Evolutionary conservation across 441 rosid species (phyloP), one percentile per base, ranked within the genome.

Genomic region (Cnidoscolus chayamansa): DNA sequence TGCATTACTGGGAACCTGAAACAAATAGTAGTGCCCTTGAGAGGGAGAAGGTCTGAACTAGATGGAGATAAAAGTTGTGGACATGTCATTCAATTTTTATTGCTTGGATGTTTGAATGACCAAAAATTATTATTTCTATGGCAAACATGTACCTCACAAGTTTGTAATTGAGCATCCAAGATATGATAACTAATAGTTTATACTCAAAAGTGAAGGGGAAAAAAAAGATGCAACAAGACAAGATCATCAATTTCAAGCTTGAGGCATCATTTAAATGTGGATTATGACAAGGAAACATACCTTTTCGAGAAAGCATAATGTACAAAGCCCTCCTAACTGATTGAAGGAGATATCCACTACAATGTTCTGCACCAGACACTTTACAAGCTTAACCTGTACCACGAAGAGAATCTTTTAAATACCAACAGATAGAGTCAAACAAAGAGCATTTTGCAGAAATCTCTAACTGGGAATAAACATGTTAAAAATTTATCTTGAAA

Each of bases 271-370:
- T 59, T 12, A 30, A 17, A 59, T 30, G 31, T 19, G 13, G 40
- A 30, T 2, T 59, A 20, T 59, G 6, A 59, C 63, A 59, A 13
- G 16, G 63, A 25, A 25, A 55, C 37, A 6, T 88, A 93, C 97
- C 96, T 91, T 45, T 84, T 91, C 96, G 57, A 93, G 96, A 85
- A 93, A 93, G 83, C 94, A 93, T 67, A 91, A 77, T 20, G 98
- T 91, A 76, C 86, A 87, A 50, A 93, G 81, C 37, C 97, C 98
- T 78, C 98, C 96, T 72, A 93, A 78, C 83, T 91, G 98, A 79
- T 91, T 91, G 81, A 91, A 93, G 57, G 94, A 90, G 57, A 93
- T 93, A 86, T 93, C 98, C 53, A 93, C 98, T 49, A 93, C 92
- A 3, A 90, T 88, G 79, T 93, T 89, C 81, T 93, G 97, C 54